These are phyloP conservation scores for Hanseniaspora valbyensis DNA, from an alignment of 805 yeast genomes.

Conservation along the genomic window DNA sequence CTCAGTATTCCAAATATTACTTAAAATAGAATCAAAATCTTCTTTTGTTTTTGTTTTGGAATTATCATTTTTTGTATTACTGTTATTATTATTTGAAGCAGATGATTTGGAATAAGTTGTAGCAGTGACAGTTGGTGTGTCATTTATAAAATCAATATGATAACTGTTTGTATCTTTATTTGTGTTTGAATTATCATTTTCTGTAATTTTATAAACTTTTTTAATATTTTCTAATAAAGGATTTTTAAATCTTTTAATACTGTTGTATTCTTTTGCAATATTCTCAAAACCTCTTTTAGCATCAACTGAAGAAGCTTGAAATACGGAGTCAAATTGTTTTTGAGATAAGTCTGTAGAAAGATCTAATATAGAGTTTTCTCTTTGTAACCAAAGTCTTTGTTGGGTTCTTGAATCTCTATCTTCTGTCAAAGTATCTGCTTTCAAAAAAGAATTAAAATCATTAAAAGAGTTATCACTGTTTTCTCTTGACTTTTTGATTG, in stretches of 20 bases:
- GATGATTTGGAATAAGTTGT: conserved; percentile 4
- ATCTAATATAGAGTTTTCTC: conserved; percentile 62
- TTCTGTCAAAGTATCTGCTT: conserved; percentile 25
- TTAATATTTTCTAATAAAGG: conserved; percentile 57
- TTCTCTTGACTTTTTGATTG: conserved; percentile 5
- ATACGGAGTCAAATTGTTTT: conserved; percentile 22
- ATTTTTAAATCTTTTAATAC: conserved; percentile 55
- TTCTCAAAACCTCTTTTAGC: conserved; percentile 69
- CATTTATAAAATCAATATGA: background rate
- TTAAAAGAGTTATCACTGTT: conserved; percentile 19
- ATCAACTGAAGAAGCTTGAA: conserved; percentile 42
- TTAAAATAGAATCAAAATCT: conserved; percentile 5
- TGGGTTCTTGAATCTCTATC: conserved; percentile 63
- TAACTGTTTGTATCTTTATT: conserved; percentile 9
- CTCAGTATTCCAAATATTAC: conserved; percentile 13
- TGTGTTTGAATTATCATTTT: conserved; percentile 18
- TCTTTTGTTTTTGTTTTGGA: background rate
- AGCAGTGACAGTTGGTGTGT: background rate
- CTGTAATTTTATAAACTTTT: conserved; percentile 31
- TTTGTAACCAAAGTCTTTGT: conserved; percentile 71
- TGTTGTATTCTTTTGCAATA: conserved; percentile 60
- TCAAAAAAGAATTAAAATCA: conserved; percentile 35
- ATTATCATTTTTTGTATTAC: background rate
- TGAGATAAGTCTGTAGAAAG: conserved; percentile 28
- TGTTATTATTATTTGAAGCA: background rate